Evolutionary conservation across 306 rosid genomes (phyloP).

Genomic region (Cicer judaicum): DNA sequence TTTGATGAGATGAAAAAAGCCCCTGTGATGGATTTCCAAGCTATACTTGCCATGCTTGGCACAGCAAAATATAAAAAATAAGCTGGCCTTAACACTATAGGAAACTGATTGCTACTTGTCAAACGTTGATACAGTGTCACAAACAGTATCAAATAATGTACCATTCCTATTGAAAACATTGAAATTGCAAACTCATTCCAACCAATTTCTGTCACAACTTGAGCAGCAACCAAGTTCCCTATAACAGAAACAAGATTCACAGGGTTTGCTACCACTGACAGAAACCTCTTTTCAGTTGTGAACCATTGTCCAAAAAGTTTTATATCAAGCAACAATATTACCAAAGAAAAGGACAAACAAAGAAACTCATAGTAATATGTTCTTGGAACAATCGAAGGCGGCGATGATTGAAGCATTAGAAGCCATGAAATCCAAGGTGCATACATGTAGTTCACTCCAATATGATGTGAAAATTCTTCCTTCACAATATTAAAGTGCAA

Average conservation of each 20-base stretch:
- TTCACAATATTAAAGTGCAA: constrained; percentile 52
- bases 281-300: constrained; percentile 56
- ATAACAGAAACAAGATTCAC: constrained; percentile 60
- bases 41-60: constrained; percentile 65
- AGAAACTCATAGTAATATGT: constrained; percentile 30
- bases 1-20: constrained; percentile 51
- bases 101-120: constrained; percentile 47
- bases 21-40: constrained; percentile 59
- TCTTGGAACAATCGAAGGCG: constrained; percentile 34
- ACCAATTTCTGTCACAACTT: constrained; percentile 51
- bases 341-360: constrained; percentile 49
- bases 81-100: constrained; percentile 49
- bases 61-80: constrained; percentile 61
- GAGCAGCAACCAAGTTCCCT: constrained; percentile 57
- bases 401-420: constrained; percentile 60
- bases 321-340: constrained; percentile 52
- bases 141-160: constrained; percentile 55
- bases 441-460: constrained; percentile 53
- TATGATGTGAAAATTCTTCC: constrained; percentile 54
- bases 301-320: constrained; percentile 61
- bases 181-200: constrained; percentile 59
- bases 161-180: constrained; percentile 54
- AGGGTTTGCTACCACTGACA: constrained; percentile 57
- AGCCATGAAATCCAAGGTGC: constrained; percentile 69
- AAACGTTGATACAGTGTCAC: constrained; percentile 57